Conservation (phyloP, 352 stramenopile genomes). For the Phytopythium litorale region DNA sequence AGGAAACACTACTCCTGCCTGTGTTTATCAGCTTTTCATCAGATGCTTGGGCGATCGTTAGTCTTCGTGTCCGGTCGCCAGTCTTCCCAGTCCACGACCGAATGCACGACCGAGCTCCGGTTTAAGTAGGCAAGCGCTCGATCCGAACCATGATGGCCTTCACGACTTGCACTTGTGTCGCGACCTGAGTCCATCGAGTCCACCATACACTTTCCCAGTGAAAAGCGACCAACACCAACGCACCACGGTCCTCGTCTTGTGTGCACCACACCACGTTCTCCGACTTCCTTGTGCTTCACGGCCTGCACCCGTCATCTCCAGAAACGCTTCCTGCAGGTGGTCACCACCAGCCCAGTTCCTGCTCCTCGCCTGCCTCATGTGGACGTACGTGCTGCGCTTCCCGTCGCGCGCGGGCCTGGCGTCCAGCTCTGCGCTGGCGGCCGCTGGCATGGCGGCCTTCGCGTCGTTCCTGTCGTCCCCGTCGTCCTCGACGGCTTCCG, state of each 20-base stretch:
- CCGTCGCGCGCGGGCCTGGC: conserved; percentile 30
- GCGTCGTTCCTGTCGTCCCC: conserved; percentile 19
- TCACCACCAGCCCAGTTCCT: background rate
- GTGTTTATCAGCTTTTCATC: background rate
- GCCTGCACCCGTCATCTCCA: conserved; percentile 4
- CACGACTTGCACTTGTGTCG: too few species aligned
- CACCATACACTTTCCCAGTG: too few species aligned
- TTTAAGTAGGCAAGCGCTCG: too few species aligned
- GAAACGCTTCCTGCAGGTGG: conserved; percentile 1
- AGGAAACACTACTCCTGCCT: background rate
- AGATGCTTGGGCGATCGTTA: background rate
- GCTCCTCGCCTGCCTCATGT: conserved; percentile 15
- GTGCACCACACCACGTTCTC: background rate
- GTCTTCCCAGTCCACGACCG: too few species aligned
- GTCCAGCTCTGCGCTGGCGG: conserved; percentile 26
- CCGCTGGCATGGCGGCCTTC: conserved; percentile 38
- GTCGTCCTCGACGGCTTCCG: conserved; percentile 8
- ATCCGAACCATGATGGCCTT: too few species aligned
- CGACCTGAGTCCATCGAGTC: too few species aligned
- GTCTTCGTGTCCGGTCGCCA: too few species aligned
- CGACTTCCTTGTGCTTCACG: background rate
- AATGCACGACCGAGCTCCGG: too few species aligned
- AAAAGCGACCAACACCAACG: background rate
- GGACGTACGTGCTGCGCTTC: conserved; percentile 51
- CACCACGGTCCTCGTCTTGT: background rate